A percentile compares a stretch with the other conserved stretches of the same genome.
These are phyloP conservation scores for Nemophila menziesii DNA, from an alignment of 257 asterid genomes.

Conservation along the genomic window DNA sequence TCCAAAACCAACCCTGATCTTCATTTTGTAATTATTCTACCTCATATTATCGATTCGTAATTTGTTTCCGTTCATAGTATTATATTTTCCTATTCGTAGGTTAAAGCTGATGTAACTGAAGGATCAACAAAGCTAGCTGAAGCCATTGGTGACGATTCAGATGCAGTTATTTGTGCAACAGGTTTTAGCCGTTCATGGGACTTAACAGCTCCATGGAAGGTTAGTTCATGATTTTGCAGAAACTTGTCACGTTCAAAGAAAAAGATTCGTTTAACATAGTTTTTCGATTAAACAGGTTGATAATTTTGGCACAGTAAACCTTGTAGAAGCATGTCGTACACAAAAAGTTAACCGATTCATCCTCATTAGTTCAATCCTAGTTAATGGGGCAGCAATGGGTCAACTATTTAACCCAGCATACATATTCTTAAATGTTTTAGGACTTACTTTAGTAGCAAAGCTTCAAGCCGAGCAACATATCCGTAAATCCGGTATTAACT, in stretches of 20 bases:
- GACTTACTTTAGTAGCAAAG: constrained; percentile 78
- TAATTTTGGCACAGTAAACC: constrained; percentile 85
- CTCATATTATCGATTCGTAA: no score
- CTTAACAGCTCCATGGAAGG: constrained; percentile 87
- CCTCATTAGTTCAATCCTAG: constrained; percentile 82
- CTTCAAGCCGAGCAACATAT: constrained; percentile 85
- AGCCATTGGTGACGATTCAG: constrained; percentile 76
- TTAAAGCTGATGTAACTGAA: constrained; percentile 89
- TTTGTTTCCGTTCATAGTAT: not conserved
- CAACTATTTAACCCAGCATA: constrained; percentile 81
- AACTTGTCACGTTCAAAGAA: not conserved
- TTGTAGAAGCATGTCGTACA: constrained; percentile 87
- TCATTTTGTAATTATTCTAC: constrained; percentile 46
- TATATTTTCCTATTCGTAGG: constrained; percentile 27
- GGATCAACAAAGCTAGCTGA: constrained; percentile 68
- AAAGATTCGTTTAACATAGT: not conserved
- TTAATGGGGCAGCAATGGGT: constrained; percentile 97
- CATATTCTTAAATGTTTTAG: constrained; percentile 74
- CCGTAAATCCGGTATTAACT: constrained; percentile 86
- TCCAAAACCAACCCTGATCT: constrained; percentile 53
- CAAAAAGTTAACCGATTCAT: constrained; percentile 63
- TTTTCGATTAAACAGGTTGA: constrained; percentile 46
- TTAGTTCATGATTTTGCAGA: constrained; percentile 8
- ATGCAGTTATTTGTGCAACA: constrained; percentile 91
- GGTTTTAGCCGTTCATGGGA: constrained; percentile 85